Base-by-base conservation (phyloP, 495 filamentous ascomycete genomes). In the Aspergillus funiculosus region DNA sequence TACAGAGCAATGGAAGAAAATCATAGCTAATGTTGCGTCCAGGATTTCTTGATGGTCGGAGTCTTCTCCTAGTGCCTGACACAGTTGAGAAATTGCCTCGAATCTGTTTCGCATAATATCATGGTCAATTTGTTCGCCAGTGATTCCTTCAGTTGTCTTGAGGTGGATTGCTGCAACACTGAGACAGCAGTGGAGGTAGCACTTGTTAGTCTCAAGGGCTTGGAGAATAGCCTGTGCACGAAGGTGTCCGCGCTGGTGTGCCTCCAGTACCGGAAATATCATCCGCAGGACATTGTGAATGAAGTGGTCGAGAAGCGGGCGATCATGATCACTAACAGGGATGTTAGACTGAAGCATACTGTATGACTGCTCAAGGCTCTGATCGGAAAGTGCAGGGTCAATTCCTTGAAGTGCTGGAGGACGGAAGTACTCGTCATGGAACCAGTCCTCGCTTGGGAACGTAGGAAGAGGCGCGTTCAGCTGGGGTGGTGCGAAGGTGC, bases 1-100 rank as follows among this genome's bases (percentile, higher is more conserved):
- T 45, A 97, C 90, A 11, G 86, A 86, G 69, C 86, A 91, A 55
- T 95, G 90, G 74, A 96, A 98, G 71, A 97, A 89, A 49, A 96
- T 95, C 80, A 98, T 90, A 38, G 88, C 92, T 6, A 98, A 73
- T 1, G 91, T 89, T 2, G 92, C 89, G 66, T 98, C 92, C 9
- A 98, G 77, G 51, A 95, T 95, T 57, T 91, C 74, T 35, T 84
- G 75, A 62, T 95, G 89, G 50, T 96, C 72, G 52, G 79, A 77
- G 55, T 98, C 91, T 22, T 74, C 68, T 48, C 80, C 80, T 24
- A 97, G 72, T 0, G 91, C 86, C 48, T 89, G 81, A 67, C 88
- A 95, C 1, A 98, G 75, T 50, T 87, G 78, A 1, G 85, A 80
- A 54, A 98, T 86, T 10, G 89, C 89, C 19, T 87, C 85, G 60